Percentiles rank a stretch among this genome's conserved stretches.
These are phyloP conservation scores for Penicillium salamii DNA, from an alignment of 495 filamentous ascomycete genomes.

Conservation along the genomic window DNA sequence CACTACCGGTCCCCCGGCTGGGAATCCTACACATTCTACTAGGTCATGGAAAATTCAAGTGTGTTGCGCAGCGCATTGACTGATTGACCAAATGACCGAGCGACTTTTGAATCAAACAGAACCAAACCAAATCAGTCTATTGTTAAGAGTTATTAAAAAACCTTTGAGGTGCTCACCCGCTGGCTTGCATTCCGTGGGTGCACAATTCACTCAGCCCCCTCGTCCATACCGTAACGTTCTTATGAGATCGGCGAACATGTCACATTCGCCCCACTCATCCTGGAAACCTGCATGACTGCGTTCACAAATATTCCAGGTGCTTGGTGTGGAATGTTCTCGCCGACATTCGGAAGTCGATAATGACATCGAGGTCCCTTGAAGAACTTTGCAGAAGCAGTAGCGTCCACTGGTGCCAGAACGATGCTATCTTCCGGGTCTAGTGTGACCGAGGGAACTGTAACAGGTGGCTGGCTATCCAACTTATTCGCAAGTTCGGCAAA, in stretches of 20 bases:
- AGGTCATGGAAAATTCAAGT: too few relatives aligned
- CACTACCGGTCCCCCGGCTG: too few relatives aligned
- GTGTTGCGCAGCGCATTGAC: too few relatives aligned
- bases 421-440: conserved; percentile 12
- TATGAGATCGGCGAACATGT: not conserved
- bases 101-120: too few relatives aligned
- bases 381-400: conserved; percentile 9
- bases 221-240: too few relatives aligned
- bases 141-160: too few relatives aligned
- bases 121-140: too few relatives aligned
- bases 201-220: too few relatives aligned
- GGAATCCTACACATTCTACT: too few relatives aligned
- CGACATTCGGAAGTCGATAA: conserved; percentile 4
- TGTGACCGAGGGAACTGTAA: conserved; percentile 4
- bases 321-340: conserved; percentile 10
- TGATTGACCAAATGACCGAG: too few relatives aligned
- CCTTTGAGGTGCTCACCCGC: too few relatives aligned
- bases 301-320: not conserved
- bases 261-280: not conserved
- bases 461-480: conserved; percentile 10
- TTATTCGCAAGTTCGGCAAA: conserved; percentile 2
- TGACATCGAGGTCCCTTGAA: conserved; percentile 12
- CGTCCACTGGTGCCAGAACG: conserved; percentile 14
- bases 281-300: not conserved
- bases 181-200: too few relatives aligned